phyloP scores from a whole-genome alignment of 768 basidiomycete species.

The Multifurca ochricompacta region DNA sequence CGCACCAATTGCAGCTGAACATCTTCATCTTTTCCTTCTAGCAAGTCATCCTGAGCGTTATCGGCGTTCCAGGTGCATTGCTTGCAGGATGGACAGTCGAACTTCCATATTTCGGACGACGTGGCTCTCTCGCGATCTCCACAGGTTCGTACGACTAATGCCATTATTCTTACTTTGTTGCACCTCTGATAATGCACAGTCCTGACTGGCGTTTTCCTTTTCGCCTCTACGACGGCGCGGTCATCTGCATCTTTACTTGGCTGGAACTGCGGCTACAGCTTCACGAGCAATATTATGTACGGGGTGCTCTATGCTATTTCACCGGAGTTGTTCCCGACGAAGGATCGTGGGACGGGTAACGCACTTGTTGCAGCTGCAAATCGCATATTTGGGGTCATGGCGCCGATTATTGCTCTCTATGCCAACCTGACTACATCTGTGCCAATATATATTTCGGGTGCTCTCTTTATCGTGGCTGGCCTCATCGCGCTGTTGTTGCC shows the following conservation, averaged over 20 bases:
- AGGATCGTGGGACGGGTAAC: conserved; percentile 48
- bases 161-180: conserved; percentile 19
- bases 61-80: conserved; percentile 50
- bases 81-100: conserved; percentile 50
- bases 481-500: conserved; percentile 44
- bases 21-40: conserved; percentile 20
- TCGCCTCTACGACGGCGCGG: conserved; percentile 48
- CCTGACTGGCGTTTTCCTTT: conserved; percentile 51
- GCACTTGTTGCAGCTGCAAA: conserved; percentile 45
- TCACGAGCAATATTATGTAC: conserved; percentile 51
- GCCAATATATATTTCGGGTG: conserved; percentile 51
- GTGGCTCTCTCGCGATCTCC: conserved; percentile 45
- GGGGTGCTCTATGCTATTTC: conserved; percentile 36
- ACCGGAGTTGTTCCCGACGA: conserved; percentile 49
- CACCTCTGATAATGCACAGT: conserved; percentile 23
- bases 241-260: conserved; percentile 44
- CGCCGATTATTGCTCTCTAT: conserved; percentile 44
- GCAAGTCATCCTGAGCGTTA: conserved; percentile 51
- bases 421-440: conserved; percentile 40
- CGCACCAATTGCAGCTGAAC: neutral
- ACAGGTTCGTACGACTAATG: conserved; percentile 28
- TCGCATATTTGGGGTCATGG: conserved; percentile 54
- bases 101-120: conserved; percentile 41
- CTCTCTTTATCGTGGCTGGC: conserved; percentile 43
- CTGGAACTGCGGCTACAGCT: conserved; percentile 53